Evolutionary conservation across 192 early-diverging fungal species (phyloP).

Genomic region (Entophlyctis helioformis): DNA sequence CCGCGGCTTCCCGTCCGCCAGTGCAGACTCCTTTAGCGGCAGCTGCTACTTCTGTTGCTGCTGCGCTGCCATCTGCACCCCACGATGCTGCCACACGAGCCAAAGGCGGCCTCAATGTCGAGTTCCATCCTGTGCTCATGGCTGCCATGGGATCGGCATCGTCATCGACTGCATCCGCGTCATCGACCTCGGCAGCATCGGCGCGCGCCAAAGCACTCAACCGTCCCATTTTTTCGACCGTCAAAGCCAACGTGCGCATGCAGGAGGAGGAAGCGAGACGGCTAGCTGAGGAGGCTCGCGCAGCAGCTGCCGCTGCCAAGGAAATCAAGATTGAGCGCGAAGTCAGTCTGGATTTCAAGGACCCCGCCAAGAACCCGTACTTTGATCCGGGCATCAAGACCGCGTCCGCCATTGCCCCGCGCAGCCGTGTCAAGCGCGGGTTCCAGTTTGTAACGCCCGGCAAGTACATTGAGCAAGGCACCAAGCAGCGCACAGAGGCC

Average conservation of each 20-base stretch:
- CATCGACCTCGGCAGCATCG: slow-evolving; percentile 9
- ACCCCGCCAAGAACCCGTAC: slow-evolving; percentile 80
- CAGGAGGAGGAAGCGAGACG: slow-evolving; percentile 6
- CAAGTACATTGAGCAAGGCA: slow-evolving; percentile 68
- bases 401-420: slow-evolving; percentile 23
- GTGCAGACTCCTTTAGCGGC: too few relatives aligned
- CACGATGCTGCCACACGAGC: too few relatives aligned
- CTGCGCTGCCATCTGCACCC: too few relatives aligned
- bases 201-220: slow-evolving; percentile 49
- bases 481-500: slow-evolving; percentile 63
- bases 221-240: slow-evolving; percentile 42
- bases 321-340: slow-evolving; percentile 38
- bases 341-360: slow-evolving; percentile 33
- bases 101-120: too few relatives aligned
- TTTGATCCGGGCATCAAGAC: slow-evolving; percentile 57
- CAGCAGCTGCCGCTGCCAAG: slow-evolving; percentile 11
- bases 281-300: slow-evolving; percentile 3
- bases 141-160: too few relatives aligned
- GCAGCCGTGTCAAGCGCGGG: slow-evolving; percentile 18
- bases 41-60: too few relatives aligned
- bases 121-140: too few relatives aligned
- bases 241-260: slow-evolving; percentile 62
- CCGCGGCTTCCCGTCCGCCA: too few relatives aligned
- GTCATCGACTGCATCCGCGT: too few relatives aligned
- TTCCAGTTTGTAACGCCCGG: slow-evolving; percentile 78